phyloP scores from a whole-genome alignment of 352 stramenopile species.

The Globisporangium orthogonon region DNA sequence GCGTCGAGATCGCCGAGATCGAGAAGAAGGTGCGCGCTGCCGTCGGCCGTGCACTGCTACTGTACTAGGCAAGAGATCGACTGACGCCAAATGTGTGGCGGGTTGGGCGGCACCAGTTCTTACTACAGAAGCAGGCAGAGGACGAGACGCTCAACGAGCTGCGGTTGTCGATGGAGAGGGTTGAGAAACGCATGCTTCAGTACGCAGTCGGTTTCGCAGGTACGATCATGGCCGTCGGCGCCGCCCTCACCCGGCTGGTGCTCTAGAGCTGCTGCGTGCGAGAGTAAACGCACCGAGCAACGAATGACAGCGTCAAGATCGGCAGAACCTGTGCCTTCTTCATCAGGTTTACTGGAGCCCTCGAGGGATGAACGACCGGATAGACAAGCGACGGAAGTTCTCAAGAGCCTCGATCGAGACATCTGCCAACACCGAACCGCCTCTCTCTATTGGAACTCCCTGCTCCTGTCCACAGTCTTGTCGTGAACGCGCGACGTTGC shows the following conservation, averaged over 20 bases:
- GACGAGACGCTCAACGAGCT: constrained; percentile 85
- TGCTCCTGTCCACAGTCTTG: constrained; percentile 31
- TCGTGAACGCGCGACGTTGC: constrained; percentile 61
- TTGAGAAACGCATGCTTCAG: constrained; percentile 87
- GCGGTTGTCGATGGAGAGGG: constrained; percentile 84
- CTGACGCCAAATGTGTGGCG: background rate
- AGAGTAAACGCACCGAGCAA: background rate
- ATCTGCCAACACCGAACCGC: background rate
- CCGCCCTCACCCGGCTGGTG: constrained; percentile 65
- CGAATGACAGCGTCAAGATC: background rate
- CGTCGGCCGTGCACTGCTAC: no score
- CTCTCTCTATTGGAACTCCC: constrained; percentile 22
- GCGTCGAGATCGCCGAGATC: constrained; percentile 81
- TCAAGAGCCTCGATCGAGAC: background rate
- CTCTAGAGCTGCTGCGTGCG: constrained; percentile 24
- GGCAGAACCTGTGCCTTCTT: background rate
- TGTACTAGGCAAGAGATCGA: background rate
- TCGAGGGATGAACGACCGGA: background rate
- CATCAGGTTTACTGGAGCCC: background rate
- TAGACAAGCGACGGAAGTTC: background rate
- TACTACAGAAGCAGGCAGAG: constrained; percentile 85
- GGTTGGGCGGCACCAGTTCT: constrained; percentile 27
- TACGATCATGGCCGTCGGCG: constrained; percentile 84
- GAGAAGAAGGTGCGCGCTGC: constrained; percentile 53
- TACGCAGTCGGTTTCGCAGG: constrained; percentile 83